Evolutionary conservation across 371 early-diverging fungal genomes (phyloP).

Genomic region (Catenaria anguillulae): DNA sequence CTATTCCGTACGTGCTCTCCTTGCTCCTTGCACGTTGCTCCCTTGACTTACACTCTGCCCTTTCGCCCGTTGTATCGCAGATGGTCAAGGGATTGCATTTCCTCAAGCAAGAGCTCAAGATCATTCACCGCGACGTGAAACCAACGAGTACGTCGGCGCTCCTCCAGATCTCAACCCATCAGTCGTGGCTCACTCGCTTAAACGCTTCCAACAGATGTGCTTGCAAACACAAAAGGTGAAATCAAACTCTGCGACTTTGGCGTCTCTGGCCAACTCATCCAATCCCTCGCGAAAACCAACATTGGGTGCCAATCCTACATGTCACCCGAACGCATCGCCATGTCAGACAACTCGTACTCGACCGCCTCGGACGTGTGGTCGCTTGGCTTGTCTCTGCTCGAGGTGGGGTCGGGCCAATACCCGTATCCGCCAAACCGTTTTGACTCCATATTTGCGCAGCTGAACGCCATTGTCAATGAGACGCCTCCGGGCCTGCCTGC

Average conservation of each 20-base stretch:
- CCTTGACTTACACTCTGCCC: not conserved
- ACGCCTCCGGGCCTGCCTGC: constrained; percentile 66
- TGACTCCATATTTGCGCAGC: constrained; percentile 70
- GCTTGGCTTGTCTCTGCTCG: constrained; percentile 57
- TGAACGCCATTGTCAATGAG: constrained; percentile 82
- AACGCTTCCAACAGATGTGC: constrained; percentile 49
- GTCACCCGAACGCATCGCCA: constrained; percentile 68
- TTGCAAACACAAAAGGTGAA: constrained; percentile 69
- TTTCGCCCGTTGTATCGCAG: no score
- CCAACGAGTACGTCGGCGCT: not conserved
- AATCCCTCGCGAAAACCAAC: constrained; percentile 69
- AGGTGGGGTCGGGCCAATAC: constrained; percentile 7
- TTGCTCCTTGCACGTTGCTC: no score
- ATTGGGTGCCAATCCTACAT: constrained; percentile 49
- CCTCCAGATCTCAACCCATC: no score
- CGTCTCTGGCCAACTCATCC: constrained; percentile 73
- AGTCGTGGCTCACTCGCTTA: no score
- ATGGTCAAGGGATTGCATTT: constrained; percentile 77
- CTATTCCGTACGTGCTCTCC: constrained; percentile 47
- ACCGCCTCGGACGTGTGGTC: constrained; percentile 93
- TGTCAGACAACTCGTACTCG: constrained; percentile 49
- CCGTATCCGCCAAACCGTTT: constrained; percentile 47
- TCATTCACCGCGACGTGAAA: constrained; percentile 60
- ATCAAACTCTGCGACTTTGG: constrained; percentile 94
- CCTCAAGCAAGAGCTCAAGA: constrained; percentile 69